Base-by-base conservation (phyloP, 805 yeast genomes). In the Kregervanrija delftensis region DNA sequence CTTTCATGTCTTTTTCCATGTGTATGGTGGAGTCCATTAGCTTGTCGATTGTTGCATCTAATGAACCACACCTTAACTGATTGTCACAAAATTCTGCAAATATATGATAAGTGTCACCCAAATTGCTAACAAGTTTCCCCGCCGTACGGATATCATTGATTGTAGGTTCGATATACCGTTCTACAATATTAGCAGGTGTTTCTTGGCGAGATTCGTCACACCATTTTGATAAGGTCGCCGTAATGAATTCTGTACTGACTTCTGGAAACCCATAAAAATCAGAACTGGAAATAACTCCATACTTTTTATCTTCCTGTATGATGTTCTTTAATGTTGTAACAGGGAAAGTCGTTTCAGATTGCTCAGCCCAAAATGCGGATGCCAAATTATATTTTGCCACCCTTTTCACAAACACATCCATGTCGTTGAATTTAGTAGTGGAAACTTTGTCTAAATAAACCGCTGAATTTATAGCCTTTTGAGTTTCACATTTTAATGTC, bases 11-110 rank as follows among this genome's bases (percentile, higher is more conserved):
- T 1, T 54, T 55, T 13, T 61, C 61, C 46, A 74, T 77, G 9
- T 60, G 63, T 2, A 54, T 49, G 33, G 51, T 45, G 11, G 50
- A 47, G 10, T 41, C 30, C 9, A 46, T 33, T 28, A 78, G 60
- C 14, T 56, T 62, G 15, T 68, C 66, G 1, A 83, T 67, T 12
- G 74, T 74, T 3, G 71, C 74, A 36, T 64, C 68, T 14, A 72
- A 57, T 2, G 65, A 62, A 5, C 70, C 57, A 4, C 74, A 69
- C 49, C 74, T 72, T 30, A 74, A 62, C 53, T 86, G 90, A 6
- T 67, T 63, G 53, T 83, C 84, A 58, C 96, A 85, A 56, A 89
- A 89, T 30, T 71, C 67, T 0, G 90, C 97, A 52, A 84, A 72
- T 2, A 71, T 67, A 48, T 76, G 82, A 55, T 61, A 83, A 5